phyloP scores from a whole-genome alignment of 1,284 basidiomycete species.

The Cerioporus squamosus region DNA sequence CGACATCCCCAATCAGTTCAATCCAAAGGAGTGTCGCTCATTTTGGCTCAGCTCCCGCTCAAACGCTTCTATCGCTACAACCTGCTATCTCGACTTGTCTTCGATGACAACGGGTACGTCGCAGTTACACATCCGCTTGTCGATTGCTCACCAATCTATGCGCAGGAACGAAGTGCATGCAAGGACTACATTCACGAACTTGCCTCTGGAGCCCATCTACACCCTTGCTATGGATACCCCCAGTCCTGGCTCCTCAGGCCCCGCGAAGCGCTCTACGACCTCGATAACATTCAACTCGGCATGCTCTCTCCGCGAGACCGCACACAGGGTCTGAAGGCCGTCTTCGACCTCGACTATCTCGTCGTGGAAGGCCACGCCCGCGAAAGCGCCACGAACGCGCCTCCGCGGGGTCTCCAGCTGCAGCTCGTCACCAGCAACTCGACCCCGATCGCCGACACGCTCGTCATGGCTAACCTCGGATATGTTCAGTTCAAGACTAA shows the following conservation, averaged over 20 bases:
- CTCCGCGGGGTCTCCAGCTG: constrained; percentile 86
- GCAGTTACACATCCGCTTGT: background rate
- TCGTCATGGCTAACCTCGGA: constrained; percentile 93
- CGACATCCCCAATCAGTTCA: background rate
- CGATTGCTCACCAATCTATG: background rate
- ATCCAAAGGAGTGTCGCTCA: background rate
- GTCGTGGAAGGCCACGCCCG: constrained; percentile 94
- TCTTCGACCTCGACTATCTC: constrained; percentile 90
- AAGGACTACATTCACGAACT: constrained; percentile 53
- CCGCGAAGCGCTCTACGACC: constrained; percentile 86
- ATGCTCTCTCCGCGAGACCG: constrained; percentile 63
- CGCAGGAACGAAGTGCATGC: constrained; percentile 58
- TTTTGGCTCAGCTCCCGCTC: constrained; percentile 71
- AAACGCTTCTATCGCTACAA: constrained; percentile 95
- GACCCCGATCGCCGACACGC: constrained; percentile 75
- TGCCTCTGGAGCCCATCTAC: constrained; percentile 78
- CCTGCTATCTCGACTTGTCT: constrained; percentile 60
- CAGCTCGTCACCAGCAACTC: constrained; percentile 65
- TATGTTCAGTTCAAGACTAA: constrained; percentile 96
- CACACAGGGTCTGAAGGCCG: constrained; percentile 67
- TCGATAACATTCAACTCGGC: constrained; percentile 92
- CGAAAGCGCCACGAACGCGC: constrained; percentile 62
- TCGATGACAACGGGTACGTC: constrained; percentile 75
- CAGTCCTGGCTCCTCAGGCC: constrained; percentile 93
- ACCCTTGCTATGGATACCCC: constrained; percentile 93